A percentile compares a stretch with the other conserved stretches of the same genome.
Evolutionary conservation across 768 basidiomycete species (phyloP).

Genomic region (Mycena indigotica): DNA sequence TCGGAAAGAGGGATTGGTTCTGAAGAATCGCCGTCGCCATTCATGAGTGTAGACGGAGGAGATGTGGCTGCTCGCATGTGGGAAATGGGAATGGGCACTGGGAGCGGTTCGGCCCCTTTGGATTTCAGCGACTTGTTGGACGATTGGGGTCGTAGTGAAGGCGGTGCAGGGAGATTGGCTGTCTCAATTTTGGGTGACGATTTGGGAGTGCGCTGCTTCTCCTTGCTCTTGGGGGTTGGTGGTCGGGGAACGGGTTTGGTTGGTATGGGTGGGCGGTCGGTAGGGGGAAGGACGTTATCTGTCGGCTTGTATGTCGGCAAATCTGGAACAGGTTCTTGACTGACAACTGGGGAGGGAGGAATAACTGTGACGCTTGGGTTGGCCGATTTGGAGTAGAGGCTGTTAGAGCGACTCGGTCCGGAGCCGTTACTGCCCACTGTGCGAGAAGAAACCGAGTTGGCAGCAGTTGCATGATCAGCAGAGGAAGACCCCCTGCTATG

Average conservation of each 20-base stretch:
- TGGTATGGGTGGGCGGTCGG: conserved; percentile 14
- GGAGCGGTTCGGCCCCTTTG: conserved; percentile 22
- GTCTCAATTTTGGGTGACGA: conserved; percentile 22
- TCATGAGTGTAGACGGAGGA: not conserved
- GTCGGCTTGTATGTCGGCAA: conserved; percentile 25
- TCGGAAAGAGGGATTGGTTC: conserved; percentile 33
- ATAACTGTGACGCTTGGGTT: conserved; percentile 48
- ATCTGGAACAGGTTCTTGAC: conserved; percentile 30
- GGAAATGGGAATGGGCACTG: conserved; percentile 8
- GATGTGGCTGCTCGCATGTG: conserved; percentile 25
- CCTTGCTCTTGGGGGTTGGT: conserved; percentile 20
- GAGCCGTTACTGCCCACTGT: conserved; percentile 27
- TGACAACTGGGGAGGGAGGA: conserved; percentile 45
- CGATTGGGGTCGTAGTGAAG: conserved; percentile 34
- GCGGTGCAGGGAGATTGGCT: conserved; percentile 27
- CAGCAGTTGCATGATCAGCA: conserved; percentile 4
- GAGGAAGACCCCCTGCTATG: conserved; percentile 29
- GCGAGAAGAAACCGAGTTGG: conserved; percentile 12
- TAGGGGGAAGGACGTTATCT: conserved; percentile 14
- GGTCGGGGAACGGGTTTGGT: conserved; percentile 19
- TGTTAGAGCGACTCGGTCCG: not conserved
- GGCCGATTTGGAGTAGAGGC: not conserved
- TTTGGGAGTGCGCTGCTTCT: conserved; percentile 9
- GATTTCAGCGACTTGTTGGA: conserved; percentile 41
- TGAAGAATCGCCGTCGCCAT: conserved; percentile 8